Conservation (phyloP, 805 yeast species). For the Yueomyces sp. region DNA sequence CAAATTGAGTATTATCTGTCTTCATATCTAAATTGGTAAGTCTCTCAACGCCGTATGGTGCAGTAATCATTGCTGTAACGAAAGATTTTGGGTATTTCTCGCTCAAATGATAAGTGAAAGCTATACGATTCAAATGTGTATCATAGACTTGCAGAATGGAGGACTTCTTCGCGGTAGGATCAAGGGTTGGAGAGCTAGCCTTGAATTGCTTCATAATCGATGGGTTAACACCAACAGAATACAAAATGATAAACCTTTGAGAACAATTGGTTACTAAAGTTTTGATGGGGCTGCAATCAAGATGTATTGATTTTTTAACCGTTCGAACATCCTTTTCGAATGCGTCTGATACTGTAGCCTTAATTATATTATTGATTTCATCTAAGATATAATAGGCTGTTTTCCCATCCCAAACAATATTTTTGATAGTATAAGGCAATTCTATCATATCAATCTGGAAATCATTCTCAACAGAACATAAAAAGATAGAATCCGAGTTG, state of each 20-base stretch:
- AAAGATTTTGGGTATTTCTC: slow-evolving; percentile 10
- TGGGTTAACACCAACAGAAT: background rate
- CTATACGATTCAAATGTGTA: background rate
- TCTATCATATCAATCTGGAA: background rate
- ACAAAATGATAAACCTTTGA: background rate
- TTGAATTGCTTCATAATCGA: too few species aligned
- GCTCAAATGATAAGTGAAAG: slow-evolving; percentile 5
- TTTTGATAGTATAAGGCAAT: background rate
- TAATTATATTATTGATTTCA: too few species aligned
- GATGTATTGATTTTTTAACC: background rate
- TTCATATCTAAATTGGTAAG: background rate
- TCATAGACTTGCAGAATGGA: background rate
- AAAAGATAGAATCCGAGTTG: background rate
- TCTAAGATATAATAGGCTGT: background rate
- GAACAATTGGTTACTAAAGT: background rate
- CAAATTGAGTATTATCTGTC: slow-evolving; percentile 13
- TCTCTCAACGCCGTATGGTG: slow-evolving; percentile 4
- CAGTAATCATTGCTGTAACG: slow-evolving; percentile 9
- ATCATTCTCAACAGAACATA: background rate
- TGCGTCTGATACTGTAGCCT: background rate
- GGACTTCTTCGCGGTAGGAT: background rate
- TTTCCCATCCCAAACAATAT: background rate
- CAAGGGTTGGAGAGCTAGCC: too few species aligned
- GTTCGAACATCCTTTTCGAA: background rate
- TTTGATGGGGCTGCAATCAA: background rate